These are phyloP conservation scores for Dillenia turbinata DNA, from an alignment of 164 flowering plant genomes.

Conservation along the genomic window DNA sequence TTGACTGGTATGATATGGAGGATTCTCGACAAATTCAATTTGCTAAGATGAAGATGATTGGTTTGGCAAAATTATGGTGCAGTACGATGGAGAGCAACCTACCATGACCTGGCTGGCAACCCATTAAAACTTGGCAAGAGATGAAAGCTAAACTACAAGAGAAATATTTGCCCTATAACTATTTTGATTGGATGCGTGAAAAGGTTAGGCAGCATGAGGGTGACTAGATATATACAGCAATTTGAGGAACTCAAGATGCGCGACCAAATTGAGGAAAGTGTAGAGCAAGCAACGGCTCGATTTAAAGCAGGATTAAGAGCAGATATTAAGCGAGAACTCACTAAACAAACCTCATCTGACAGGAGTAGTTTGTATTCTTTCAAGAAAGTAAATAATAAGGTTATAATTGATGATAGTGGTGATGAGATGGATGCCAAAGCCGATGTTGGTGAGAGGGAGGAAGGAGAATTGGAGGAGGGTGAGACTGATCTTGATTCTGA, in stretches of 20 bases:
- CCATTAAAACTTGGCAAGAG: no score
- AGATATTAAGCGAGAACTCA: no score
- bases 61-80: not conserved
- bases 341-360: conserved; percentile 19
- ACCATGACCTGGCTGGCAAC: no score
- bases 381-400: conserved; percentile 15
- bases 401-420: conserved; percentile 35
- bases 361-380: conserved; percentile 1
- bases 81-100: not conserved
- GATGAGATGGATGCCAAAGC: conserved; percentile 25
- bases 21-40: not conserved
- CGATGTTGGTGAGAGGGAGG: conserved; percentile 44
- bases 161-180: no score
- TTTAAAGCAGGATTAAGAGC: no score
- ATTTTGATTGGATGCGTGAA: no score
- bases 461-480: conserved; percentile 92
- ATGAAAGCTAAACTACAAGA: no score
- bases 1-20: not conserved
- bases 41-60: not conserved
- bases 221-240: no score
- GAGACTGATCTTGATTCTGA: conserved; percentile 76
- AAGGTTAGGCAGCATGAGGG: no score
- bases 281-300: no score
- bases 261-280: no score
- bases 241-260: no score